phyloP scores from a whole-genome alignment of 495 filamentous ascomycete species.

The Podospora pseudopauciseta region DNA sequence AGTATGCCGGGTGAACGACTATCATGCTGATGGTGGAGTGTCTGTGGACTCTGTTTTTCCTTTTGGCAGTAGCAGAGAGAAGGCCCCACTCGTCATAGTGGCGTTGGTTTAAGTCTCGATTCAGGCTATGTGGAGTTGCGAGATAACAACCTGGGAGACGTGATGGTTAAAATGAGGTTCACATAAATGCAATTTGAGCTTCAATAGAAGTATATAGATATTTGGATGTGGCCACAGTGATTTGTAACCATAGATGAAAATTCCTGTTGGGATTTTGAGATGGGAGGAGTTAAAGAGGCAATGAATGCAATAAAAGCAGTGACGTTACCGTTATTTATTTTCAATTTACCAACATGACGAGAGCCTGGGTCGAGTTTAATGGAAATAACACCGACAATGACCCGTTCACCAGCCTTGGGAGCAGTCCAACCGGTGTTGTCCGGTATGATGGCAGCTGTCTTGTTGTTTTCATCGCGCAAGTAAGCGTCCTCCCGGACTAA shows the following conservation, averaged over 20 bases:
- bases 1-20: slow-evolving; percentile 12
- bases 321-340: neutral
- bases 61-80: neutral
- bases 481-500: neutral
- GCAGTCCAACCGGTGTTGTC: neutral
- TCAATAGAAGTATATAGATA: no score
- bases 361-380: neutral
- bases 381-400: neutral
- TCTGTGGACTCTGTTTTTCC: neutral
- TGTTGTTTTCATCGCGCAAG: neutral
- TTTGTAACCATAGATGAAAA: no score
- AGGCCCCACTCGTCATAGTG: neutral
- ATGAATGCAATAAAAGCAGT: no score
- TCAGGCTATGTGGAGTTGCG: no score
- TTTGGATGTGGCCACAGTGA: no score
- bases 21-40: slow-evolving; percentile 4
- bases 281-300: no score
- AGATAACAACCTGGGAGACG: no score
- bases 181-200: no score
- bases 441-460: neutral
- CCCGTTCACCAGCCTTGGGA: neutral
- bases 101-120: neutral
- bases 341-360: neutral
- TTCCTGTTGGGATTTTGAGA: no score
- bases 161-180: no score